Evolutionary conservation across 768 basidiomycete genomes (phyloP).

Genomic region (Amylocystis lapponica): DNA sequence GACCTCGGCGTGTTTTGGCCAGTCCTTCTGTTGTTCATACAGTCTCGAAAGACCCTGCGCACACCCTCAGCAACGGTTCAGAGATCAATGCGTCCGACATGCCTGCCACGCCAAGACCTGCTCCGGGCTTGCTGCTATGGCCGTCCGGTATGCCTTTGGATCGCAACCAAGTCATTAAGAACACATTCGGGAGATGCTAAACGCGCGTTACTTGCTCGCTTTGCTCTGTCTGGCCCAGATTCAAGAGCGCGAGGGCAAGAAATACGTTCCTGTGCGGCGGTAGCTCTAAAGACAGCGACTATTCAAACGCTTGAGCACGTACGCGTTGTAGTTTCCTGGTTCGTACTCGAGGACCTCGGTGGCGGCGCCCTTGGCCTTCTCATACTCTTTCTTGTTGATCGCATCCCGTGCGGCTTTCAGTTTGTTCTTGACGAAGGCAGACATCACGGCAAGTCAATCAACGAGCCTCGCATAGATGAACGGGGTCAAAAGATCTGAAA

Average conservation of each 20-base stretch:
- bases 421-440: constrained; percentile 55
- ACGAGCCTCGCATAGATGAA: too few species aligned
- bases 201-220: constrained; percentile 76
- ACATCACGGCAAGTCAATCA: constrained; percentile 10
- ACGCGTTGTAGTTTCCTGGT: constrained; percentile 85
- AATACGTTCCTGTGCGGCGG: constrained; percentile 65
- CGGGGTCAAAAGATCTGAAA: too few species aligned
- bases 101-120: constrained; percentile 87
- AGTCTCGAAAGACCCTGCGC: constrained; percentile 64
- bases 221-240: constrained; percentile 61
- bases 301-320: constrained; percentile 23
- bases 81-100: constrained; percentile 9
- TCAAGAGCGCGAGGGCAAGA: constrained; percentile 71
- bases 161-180: constrained; percentile 10
- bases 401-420: constrained; percentile 78
- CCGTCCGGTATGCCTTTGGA: constrained; percentile 71
- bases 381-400: constrained; percentile 70
- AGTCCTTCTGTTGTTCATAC: constrained; percentile 58
- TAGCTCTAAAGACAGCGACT: background rate
- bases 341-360: constrained; percentile 67
- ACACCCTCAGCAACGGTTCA: background rate
- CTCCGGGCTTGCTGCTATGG: constrained; percentile 60
- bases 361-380: constrained; percentile 60
- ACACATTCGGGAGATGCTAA: background rate
- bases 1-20: constrained; percentile 50